Evolutionary conservation across 768 basidiomycete species (phyloP), one percentile per base, ranked within the genome.

Genomic region (Boletellus ananas): DNA sequence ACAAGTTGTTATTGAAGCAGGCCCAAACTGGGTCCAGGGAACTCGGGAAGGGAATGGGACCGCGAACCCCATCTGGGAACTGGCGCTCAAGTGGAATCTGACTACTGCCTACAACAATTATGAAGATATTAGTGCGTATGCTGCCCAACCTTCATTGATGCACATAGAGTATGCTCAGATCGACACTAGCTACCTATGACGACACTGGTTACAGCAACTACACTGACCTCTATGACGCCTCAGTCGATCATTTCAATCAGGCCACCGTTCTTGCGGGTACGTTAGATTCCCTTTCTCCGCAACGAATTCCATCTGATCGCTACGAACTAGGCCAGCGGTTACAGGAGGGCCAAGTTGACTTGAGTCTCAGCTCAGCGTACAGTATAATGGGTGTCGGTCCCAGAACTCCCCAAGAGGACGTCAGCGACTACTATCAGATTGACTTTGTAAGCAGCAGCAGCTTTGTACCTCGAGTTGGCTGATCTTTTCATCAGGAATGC

Each of bases 11-110:
- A 65, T 87, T 25, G 84, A 87, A 62, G 62, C 73, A 25, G 81
- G 81, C 31, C 75, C 81, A 14, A 81, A 82, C 54, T 83, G 81
- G 81, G 71, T 84, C 27, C 81, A 78, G 53, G 77, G 76, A 13
- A 74, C 73, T 3, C 78, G 79, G 50, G 65, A 63, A 1, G 74
- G 71, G 2, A 56, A 71, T 36, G 81, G 80, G 2, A 72, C 76
- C 29, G 69, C 71, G 11, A 86, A 86, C 58, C 84, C 84, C 1
- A 79, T 85, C 11, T 77, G 74, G 58, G 65, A 65, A 17, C 70
- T 86, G 41, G 79, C 79, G 23, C 67, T 73, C 59, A 80, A 81
- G 54, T 76, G 81, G 56, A 70, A 73, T 18, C 50, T 84, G 23
- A 65, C 66, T 50, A 77, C 76, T 0, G 70, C 66, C 34, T 67